phyloP scores from a whole-genome alignment of 768 basidiomycete species.

The Trametes maxima region DNA sequence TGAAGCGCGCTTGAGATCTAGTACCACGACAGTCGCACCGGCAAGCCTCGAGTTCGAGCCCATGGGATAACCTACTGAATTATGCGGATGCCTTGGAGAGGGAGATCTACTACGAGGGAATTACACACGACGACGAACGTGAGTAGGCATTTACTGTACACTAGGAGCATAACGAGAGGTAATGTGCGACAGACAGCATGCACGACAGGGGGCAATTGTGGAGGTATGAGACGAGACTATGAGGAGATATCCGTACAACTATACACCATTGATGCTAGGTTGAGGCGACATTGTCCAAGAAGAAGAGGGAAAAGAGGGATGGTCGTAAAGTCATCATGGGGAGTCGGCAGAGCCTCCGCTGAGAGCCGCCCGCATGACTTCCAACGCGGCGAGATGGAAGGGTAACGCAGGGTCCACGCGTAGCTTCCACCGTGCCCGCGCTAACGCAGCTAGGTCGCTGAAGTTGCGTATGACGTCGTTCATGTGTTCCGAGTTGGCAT shows the following conservation, averaged over 20 bases:
- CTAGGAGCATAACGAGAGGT: not conserved
- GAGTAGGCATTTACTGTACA: not conserved
- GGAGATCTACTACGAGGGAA: not conserved
- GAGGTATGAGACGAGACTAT: not conserved
- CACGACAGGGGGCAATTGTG: not conserved
- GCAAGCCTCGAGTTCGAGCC: too few species aligned
- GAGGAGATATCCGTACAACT: not conserved
- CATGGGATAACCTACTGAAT: slow-evolving; percentile 45
- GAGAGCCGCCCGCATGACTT: slow-evolving; percentile 55
- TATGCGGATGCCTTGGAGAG: not conserved
- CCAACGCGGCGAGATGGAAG: slow-evolving; percentile 73
- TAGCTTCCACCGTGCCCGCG: slow-evolving; percentile 51
- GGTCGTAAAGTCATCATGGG: not conserved
- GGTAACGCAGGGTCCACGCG: slow-evolving; percentile 59
- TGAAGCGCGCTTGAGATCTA: too few species aligned
- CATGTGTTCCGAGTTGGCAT: slow-evolving; percentile 34
- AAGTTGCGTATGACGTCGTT: slow-evolving; percentile 68
- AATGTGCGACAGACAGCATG: slow-evolving; percentile 6
- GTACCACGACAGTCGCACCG: too few species aligned
- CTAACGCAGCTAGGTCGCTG: slow-evolving; percentile 68
- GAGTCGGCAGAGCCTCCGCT: slow-evolving; percentile 24
- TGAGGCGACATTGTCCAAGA: not conserved
- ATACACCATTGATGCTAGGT: not conserved
- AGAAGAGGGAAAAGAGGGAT: not conserved
- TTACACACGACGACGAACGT: not conserved